phyloP scores from a whole-genome alignment of 2,329 filamentous ascomycete species.

The Nannizziopsis arthrosporioides region DNA sequence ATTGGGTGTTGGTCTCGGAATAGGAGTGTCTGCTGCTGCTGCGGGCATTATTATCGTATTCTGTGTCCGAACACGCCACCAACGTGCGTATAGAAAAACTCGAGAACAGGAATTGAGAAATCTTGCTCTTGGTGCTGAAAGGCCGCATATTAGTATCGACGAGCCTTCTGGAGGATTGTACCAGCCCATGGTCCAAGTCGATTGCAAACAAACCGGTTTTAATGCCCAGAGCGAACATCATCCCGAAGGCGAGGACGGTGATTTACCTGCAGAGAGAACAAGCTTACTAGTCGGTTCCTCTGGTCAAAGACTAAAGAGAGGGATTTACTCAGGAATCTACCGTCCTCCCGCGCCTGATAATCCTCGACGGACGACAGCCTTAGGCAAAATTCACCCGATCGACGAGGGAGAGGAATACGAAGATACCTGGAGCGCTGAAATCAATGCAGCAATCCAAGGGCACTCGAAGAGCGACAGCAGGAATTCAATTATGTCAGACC shows the following conservation, averaged over 20 bases:
- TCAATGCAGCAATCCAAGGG: slow-evolving; percentile 12
- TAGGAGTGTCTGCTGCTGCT: slow-evolving; percentile 46
- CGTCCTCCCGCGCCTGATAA: slow-evolving; percentile 38
- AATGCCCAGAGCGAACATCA: slow-evolving; percentile 11
- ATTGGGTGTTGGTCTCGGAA: slow-evolving; percentile 53
- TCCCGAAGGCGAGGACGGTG: slow-evolving; percentile 17
- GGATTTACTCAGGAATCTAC: slow-evolving; percentile 29
- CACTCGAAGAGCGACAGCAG: slow-evolving; percentile 14
- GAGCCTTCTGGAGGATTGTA: slow-evolving; percentile 16
- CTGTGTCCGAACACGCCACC: slow-evolving; percentile 38
- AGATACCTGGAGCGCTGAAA: slow-evolving; percentile 18
- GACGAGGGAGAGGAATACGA: slow-evolving; percentile 52
- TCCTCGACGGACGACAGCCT: slow-evolving; percentile 38
- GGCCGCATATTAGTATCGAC: slow-evolving; percentile 36
- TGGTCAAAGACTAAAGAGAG: slow-evolving; percentile 29
- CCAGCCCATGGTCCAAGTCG: slow-evolving; percentile 21
- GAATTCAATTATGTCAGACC: slow-evolving; percentile 11
- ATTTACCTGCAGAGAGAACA: slow-evolving; percentile 30
- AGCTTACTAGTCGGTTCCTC: slow-evolving; percentile 34
- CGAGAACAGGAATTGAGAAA: slow-evolving; percentile 47
- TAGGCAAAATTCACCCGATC: slow-evolving; percentile 50
- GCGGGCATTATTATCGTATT: slow-evolving; percentile 40
- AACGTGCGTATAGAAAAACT: slow-evolving; percentile 25
- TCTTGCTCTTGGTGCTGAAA: slow-evolving; percentile 41
- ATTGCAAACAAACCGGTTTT: background rate